Base-by-base conservation (phyloP, 208 protist genomes). In the Acanthamoeba divionensis region DNA sequence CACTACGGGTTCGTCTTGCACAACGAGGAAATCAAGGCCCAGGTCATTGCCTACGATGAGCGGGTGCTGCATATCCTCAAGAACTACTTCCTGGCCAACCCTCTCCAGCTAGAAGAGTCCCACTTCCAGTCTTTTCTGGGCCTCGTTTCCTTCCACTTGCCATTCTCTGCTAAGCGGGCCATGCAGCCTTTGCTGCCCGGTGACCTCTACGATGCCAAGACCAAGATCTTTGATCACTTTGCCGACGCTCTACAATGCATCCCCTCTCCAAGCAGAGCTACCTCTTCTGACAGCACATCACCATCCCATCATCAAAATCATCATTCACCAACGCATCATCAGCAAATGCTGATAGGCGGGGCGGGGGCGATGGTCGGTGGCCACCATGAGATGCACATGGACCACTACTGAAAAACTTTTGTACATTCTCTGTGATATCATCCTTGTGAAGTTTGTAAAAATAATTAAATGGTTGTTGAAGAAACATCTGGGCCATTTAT, bases 71-170 rank as follows among this genome's bases (percentile, higher is more conserved):
- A 62, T 5, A 62, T 54, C 47, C 44, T 82, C 6, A 0, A 82
- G 73, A 54, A 82, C 24, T 82, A 62, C 26, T 62, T 82, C 38
- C 18, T 62, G 41, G 44, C 44, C 50, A 82, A 82, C 26, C 73
- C 73, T n/a, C 15, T 82, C 8, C 55, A 82, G 50, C 55, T 82
- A 54, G 62, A 54, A n/a, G 47, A 29, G 21, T 54, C 55, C 33
- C 73, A 82, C 50, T 82, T 82, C n/a, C 50, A 54, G 12, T 47
- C 50, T 6, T 82, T 62, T 36, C 73, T 82, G 47, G 50, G 62
- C 33, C 55, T 54, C 0, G 62, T 82, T 36, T 47, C 73, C 4
- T 82, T 82, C 73, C 73, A 82, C n/a, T 36, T 82, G 73, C 73
- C 73, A 18, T 82, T 82, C 24, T 54, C 73, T 10, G 73, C 31